Percentiles rank a stretch among this genome's conserved stretches.
Conservation (phyloP, 2,329 filamentous ascomycete species). For the Cordyceps sp. region DNA sequence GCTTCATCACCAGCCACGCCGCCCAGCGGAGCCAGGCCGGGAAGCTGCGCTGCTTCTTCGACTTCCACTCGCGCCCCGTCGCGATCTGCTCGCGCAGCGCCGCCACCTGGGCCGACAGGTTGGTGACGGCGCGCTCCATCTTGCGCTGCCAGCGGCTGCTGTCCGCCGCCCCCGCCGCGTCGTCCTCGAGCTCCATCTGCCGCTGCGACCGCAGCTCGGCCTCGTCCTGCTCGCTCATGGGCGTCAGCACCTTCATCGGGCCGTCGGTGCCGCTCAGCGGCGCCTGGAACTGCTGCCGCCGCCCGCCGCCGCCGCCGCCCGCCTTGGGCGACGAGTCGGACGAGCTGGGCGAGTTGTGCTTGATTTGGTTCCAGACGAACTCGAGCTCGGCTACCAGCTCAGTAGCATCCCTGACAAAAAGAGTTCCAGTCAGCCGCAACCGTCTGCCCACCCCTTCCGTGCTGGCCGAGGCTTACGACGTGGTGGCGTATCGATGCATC, state of each 20-base stretch:
- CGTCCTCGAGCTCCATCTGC: slow-evolving; percentile 27
- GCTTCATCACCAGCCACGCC: slow-evolving; percentile 53
- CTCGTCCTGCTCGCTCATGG: slow-evolving; percentile 72
- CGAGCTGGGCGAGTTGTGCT: slow-evolving; percentile 59
- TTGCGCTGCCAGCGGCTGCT: slow-evolving; percentile 57
- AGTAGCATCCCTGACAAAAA: slow-evolving; percentile 46
- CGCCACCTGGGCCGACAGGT: slow-evolving; percentile 82
- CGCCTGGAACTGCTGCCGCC: slow-evolving; percentile 25
- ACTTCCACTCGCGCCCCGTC: slow-evolving; percentile 53
- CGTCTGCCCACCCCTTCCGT: neutral
- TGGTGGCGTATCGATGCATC: slow-evolving; percentile 92
- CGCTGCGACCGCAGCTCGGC: slow-evolving; percentile 37
- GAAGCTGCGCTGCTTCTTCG: slow-evolving; percentile 45
- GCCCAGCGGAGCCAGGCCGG: slow-evolving; percentile 57
- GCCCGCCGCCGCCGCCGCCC: slow-evolving; percentile 13
- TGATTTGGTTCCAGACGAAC: slow-evolving; percentile 98
- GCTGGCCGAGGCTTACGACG: slow-evolving; percentile 35
- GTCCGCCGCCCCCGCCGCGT: slow-evolving; percentile 19
- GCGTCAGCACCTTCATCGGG: slow-evolving; percentile 58
- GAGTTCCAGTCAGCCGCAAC: neutral
- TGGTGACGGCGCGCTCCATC: slow-evolving; percentile 72
- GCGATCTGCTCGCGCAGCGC: slow-evolving; percentile 85
- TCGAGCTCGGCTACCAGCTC: slow-evolving; percentile 91
- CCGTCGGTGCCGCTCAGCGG: slow-evolving; percentile 31
- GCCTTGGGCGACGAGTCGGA: slow-evolving; percentile 38